phyloP scores from a whole-genome alignment of 257 asterid genomes.

The Solanum ahanhuiri region DNA sequence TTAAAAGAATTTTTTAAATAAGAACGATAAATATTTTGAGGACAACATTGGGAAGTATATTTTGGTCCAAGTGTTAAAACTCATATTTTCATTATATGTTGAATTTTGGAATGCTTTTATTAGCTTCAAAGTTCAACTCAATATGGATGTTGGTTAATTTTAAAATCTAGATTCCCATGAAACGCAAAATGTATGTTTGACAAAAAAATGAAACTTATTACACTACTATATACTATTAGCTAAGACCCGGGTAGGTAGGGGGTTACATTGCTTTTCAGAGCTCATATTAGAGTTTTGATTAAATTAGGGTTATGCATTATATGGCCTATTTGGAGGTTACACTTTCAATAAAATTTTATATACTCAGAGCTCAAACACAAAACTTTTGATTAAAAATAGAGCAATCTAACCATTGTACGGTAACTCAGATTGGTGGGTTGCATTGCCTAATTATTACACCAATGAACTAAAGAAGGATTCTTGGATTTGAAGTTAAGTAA shows the following conservation, averaged over 20 bases:
- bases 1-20: neutral
- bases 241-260: no score
- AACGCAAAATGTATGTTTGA: neutral
- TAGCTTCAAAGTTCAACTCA: neutral
- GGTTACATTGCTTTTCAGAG: neutral
- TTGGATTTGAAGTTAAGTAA: neutral
- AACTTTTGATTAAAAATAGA: rapidly evolving
- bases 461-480: neutral
- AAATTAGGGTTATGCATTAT: no score
- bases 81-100: no score
- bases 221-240: neutral
- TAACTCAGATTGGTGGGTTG: neutral
- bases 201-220: neutral
- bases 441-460: neutral
- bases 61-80: neutral
- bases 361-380: no score
- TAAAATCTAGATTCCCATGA: neutral
- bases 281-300: no score
- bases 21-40: neutral
- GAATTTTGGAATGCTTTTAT: neutral
- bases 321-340: neutral
- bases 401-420: rapidly evolving
- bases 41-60: neutral
- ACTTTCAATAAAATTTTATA: no score
- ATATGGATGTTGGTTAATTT: neutral